Evolutionary conservation across 225 moss, liverwort and hornwort genomes (phyloP), one percentile per base, ranked within the genome.

Genomic region (Takakia lepidozioides): DNA sequence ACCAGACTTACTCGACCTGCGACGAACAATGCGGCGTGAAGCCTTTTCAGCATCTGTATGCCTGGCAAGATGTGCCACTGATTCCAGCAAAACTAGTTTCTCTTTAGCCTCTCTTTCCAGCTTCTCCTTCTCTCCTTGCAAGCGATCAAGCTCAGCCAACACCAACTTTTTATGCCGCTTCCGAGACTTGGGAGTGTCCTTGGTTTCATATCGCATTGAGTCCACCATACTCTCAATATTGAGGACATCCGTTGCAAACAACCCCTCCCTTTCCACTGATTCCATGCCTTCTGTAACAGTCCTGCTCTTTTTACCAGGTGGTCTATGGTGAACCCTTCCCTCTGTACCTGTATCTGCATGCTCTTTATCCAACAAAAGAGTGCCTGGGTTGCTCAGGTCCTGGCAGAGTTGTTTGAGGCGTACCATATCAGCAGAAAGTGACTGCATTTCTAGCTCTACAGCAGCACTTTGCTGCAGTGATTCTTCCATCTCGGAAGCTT

Each of bases 31-130:
- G n/a, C n/a, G n/a, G n/a, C n/a, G n/a, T n/a, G n/a, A n/a, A n/a
- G n/a, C n/a, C n/a, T n/a, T n/a, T n/a, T n/a, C n/a, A n/a, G n/a
- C n/a, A n/a, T n/a, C n/a, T n/a, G n/a, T n/a, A n/a, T n/a, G n/a
- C n/a, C n/a, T n/a, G 49, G 56, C 54, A 19, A 63, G 47, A 4
- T 28, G 25, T 48, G 38, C 55, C 2, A 55, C 62, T 27, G 42
- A 28, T 30, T 63, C 62, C 62, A 55, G 38, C 24, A 63, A 47
- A 16, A n/a, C 55, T 35, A 40, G 41, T 27, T 42, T 42, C 25
- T 36, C 50, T 26, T 64, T 49, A 3, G 50, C 25, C 35, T 64
- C 64, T 42, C 50, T 57, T 8, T 50, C 49, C 19, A 44, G 19
- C 2, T 9, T 35, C 19, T 25, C 43, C 22, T 42, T 32, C 56